Evolutionary conservation across 78 protist genomes (phyloP), one percentile per base, ranked within the genome.

Genomic region (Mastigamoeba balamuthi): DNA sequence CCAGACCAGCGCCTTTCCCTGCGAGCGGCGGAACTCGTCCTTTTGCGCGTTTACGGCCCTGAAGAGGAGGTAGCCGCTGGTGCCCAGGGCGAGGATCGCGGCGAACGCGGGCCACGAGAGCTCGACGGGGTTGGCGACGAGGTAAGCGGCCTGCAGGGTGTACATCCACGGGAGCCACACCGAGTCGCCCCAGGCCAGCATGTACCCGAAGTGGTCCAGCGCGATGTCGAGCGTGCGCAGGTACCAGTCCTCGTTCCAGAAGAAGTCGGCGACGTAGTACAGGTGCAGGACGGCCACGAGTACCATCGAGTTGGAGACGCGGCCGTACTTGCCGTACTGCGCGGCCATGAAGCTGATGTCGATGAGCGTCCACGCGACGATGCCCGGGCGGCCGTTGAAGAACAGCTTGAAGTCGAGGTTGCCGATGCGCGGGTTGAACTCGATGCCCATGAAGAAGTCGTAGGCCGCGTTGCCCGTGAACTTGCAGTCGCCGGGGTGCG

Each of bases 371-470:
- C 76, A 72, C 33, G 39, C 40, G 38, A 27, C 52, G 38, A 75
- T 75, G 5, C 78, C 78, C 23, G 30, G 78, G 27, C 73, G 40
- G 40, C 72, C 7, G 52, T 75, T 75, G 78, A 5, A 3, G 35
- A 75, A 63, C 52, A n/a, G 38, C 52, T 75, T 75, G 71, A 63
- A 66, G 41, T 63, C 69, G 52, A 75, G 29, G n/a, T 2, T 0
- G 28, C 85, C 85, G 5, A 88, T 40, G 39, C 90, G 77, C 1
- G 95, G 95, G 72, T 88, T 85, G 39, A 88, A 78, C 69, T 84
- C 92, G 63, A 82, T 78, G 6, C 95, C 95, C 48, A 88, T 78
- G 70, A 40, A 88, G 69, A 82, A 83, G 81, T 92, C 93, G 71
- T 88, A 88, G 68, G 37, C 37, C 9, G 27, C 27, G 72, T 66